Conservation (phyloP, 2,329 filamentous ascomycete genomes). For the Apiospora pterosperma region DNA sequence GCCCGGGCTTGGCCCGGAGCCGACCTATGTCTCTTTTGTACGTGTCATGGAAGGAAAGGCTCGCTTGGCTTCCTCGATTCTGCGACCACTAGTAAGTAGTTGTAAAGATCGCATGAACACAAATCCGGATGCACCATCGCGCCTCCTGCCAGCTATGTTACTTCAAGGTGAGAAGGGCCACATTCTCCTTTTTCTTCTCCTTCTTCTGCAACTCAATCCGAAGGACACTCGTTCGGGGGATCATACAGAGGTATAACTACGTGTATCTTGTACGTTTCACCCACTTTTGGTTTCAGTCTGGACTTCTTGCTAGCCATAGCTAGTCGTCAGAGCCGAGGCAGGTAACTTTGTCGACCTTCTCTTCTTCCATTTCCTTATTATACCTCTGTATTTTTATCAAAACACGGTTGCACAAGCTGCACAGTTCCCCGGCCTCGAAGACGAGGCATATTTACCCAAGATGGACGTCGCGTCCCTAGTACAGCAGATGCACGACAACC, state of each 20-base stretch:
- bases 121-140: neutral
- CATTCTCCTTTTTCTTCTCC: too few relatives aligned
- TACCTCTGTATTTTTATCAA: neutral
- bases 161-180: neutral
- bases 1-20: neutral
- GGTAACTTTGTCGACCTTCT: neutral
- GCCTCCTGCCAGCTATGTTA: neutral
- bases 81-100: neutral
- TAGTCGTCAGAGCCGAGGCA: neutral
- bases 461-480: slow-evolving; percentile 36
- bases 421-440: neutral
- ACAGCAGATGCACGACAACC: slow-evolving; percentile 39
- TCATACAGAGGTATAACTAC: neutral
- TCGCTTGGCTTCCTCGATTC: neutral
- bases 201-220: neutral
- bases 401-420: neutral
- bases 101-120: neutral
- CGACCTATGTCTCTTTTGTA: neutral
- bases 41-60: neutral
- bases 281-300: neutral
- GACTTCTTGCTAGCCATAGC: neutral
- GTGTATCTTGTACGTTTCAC: neutral
- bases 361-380: neutral
- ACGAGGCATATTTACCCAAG: slow-evolving; percentile 7
- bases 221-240: neutral